Conservation (phyloP, 768 basidiomycete genomes). For the Suillus hirtellus region DNA sequence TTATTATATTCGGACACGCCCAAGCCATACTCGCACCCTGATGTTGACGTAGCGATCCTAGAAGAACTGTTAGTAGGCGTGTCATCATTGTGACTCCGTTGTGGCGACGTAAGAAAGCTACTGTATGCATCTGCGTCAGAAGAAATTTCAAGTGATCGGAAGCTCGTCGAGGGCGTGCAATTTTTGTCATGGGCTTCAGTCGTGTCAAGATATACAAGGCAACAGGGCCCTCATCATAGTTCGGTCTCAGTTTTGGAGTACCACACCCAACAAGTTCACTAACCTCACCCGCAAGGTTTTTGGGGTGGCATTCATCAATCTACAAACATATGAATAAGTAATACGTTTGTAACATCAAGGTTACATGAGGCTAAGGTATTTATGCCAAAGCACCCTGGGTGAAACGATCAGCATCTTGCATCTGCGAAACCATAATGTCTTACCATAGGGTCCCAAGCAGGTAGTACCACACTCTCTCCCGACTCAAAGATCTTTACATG, state of each 20-base stretch:
- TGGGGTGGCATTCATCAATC: not conserved
- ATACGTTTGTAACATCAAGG: conserved; percentile 39
- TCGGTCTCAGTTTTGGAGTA: not conserved
- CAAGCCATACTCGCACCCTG: too few species aligned
- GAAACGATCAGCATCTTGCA: not conserved
- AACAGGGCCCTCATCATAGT: not conserved
- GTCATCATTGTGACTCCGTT: too few species aligned
- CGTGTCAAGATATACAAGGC: too few species aligned
- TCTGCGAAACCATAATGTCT: conserved; percentile 1
- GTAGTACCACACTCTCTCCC: conserved; percentile 64
- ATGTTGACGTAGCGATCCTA: too few species aligned
- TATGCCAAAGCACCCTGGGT: conserved; percentile 15
- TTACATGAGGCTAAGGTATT: conserved; percentile 40
- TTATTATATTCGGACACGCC: too few species aligned
- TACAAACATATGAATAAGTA: not conserved
- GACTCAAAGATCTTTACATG: conserved; percentile 79
- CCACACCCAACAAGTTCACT: not conserved
- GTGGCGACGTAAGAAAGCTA: too few species aligned
- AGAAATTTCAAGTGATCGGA: not conserved
- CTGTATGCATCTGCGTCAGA: too few species aligned
- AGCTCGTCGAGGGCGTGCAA: not conserved
- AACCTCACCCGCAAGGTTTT: not conserved
- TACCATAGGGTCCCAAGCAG: conserved; percentile 74
- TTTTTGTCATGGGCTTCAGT: not conserved
- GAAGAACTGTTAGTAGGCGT: too few species aligned